Conservation (phyloP, 208 protist genomes). For the Leptomonas pyrrhocoris region DNA sequence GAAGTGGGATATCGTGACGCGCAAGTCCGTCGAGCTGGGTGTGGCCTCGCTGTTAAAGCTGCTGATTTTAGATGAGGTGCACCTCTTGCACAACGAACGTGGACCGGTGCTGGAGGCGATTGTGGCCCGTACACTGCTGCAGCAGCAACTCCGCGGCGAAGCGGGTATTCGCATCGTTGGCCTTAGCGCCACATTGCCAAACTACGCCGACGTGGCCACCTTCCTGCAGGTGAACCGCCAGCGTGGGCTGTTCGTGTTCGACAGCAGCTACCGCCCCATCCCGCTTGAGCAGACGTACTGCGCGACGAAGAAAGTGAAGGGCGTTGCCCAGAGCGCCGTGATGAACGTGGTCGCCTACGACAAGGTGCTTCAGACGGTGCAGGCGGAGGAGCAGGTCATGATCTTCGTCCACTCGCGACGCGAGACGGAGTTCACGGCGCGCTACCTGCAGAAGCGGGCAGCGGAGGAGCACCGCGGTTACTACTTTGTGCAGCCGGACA, state of each 20-base stretch:
- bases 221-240: slow-evolving; percentile 97
- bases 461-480: slow-evolving; percentile 89
- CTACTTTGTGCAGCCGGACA: slow-evolving; percentile 89
- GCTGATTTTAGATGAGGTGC: slow-evolving; percentile 98
- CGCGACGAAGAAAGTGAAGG: slow-evolving; percentile 95
- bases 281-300: slow-evolving; percentile 99
- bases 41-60: slow-evolving; percentile 86
- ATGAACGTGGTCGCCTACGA: slow-evolving; percentile 99
- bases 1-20: slow-evolving; percentile 99
- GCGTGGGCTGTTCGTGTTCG: slow-evolving; percentile 95
- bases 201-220: slow-evolving; percentile 98
- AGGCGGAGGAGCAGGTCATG: slow-evolving; percentile 95
- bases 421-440: slow-evolving; percentile 97
- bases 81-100: slow-evolving; percentile 99
- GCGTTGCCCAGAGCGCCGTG: slow-evolving; percentile 92
- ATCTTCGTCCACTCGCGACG: slow-evolving; percentile 99
- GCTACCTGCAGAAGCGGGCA: slow-evolving; percentile 89
- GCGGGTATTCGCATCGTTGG: slow-evolving; percentile 97
- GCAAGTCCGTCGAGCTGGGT: slow-evolving; percentile 96
- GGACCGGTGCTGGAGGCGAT: slow-evolving; percentile 99
- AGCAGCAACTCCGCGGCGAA: slow-evolving; percentile 78
- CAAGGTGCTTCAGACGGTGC: slow-evolving; percentile 94
- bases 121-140: slow-evolving; percentile 95
- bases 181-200: slow-evolving; percentile 99
- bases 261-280: slow-evolving; percentile 95